A percentile compares a stretch with the other conserved stretches of the same genome.
Evolutionary conservation across 192 early-diverging fungal species (phyloP).

Genomic region (Coemansia sp.): DNA sequence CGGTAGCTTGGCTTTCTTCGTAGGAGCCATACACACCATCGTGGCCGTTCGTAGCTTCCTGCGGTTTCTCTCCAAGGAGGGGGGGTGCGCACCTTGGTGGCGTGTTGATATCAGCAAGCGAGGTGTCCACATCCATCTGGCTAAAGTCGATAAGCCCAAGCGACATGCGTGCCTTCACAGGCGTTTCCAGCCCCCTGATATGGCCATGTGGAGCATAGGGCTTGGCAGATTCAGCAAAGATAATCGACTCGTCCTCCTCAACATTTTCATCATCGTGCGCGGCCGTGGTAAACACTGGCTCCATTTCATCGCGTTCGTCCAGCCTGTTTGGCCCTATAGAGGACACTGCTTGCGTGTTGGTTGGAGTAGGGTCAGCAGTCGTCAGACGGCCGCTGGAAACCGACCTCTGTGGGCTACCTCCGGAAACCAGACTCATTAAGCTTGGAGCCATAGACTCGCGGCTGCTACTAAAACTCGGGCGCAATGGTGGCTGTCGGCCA

Average conservation of each 20-base stretch:
- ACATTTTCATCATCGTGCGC: background rate
- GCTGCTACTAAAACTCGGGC: constrained; percentile 26
- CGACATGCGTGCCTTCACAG: constrained; percentile 38
- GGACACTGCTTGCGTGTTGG: background rate
- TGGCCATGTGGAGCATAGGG: constrained; percentile 11
- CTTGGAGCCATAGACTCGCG: constrained; percentile 21
- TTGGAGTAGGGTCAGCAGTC: background rate
- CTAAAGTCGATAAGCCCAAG: constrained; percentile 56
- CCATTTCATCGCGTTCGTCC: constrained; percentile 22
- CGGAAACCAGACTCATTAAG: constrained; percentile 34
- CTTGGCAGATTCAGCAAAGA: constrained; percentile 8
- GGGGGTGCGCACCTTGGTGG: constrained; percentile 6
- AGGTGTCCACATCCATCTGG: constrained; percentile 40
- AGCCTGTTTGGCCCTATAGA: constrained; percentile 11
- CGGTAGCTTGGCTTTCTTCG: constrained; percentile 34
- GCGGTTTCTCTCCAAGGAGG: background rate
- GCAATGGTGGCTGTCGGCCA: constrained; percentile 14
- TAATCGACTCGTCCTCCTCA: constrained; percentile 15
- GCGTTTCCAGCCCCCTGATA: constrained; percentile 26
- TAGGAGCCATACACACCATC: background rate
- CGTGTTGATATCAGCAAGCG: constrained; percentile 26
- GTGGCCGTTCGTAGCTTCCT: background rate
- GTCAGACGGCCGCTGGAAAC: constrained; percentile 3
- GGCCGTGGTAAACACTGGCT: background rate
- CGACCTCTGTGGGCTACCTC: constrained; percentile 27